These are phyloP conservation scores for Dactylonectria estremocensis DNA, from an alignment of 2,329 filamentous ascomycete genomes.

Conservation along the genomic window DNA sequence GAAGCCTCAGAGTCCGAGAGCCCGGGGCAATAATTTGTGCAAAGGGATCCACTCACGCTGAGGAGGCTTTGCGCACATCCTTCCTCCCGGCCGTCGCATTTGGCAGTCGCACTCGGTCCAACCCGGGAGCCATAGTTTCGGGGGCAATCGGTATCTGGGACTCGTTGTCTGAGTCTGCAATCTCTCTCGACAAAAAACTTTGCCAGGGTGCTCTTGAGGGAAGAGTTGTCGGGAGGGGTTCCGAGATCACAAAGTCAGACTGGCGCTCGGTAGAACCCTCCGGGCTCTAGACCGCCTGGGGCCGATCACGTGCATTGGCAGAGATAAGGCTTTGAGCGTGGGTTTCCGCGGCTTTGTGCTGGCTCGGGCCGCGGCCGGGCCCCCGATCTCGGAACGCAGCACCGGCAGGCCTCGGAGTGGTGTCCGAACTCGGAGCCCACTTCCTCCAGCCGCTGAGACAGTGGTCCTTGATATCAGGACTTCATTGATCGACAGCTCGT, in stretches of 20 bases:
- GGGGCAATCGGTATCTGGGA: constrained; percentile 14
- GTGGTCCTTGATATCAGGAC: neutral
- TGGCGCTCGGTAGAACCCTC: constrained; percentile 22
- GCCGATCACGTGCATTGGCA: constrained; percentile 21
- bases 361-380: neutral
- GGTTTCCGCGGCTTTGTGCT: constrained; percentile 4
- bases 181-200: constrained; percentile 1
- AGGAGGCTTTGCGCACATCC: constrained; percentile 45
- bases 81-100: constrained; percentile 34
- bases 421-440: constrained; percentile 12
- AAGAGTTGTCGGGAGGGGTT: constrained; percentile 21
- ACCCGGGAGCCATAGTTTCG: constrained; percentile 36
- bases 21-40: constrained; percentile 27
- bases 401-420: constrained; percentile 19
- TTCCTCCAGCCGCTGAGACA: neutral
- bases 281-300: constrained; percentile 6
- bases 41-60: constrained; percentile 41
- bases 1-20: neutral
- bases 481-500: neutral
- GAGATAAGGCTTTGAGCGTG: neutral
- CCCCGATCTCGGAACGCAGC: constrained; percentile 4
- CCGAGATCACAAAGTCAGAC: constrained; percentile 17
- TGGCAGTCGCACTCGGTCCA: constrained; percentile 44
- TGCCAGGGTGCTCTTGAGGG: constrained; percentile 15
- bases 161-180: neutral